A percentile compares a stretch with the other conserved stretches of the same genome.
Evolutionary conservation across 2,329 filamentous ascomycete genomes (phyloP).

Genomic region (Metarhizium album): DNA sequence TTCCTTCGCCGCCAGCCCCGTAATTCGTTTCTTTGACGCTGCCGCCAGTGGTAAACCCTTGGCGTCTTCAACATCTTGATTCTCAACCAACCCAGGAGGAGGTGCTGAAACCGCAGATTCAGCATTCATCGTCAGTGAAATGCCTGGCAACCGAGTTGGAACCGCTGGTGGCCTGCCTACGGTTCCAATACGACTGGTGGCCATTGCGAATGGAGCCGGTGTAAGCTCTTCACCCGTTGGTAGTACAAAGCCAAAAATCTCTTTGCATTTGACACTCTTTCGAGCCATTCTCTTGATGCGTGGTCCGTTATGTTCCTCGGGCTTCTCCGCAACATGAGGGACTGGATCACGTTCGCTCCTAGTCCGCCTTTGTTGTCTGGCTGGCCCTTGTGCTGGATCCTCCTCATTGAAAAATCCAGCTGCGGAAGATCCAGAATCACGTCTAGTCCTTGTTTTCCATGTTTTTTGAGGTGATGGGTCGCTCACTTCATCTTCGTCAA

Average conservation of each 20-base stretch:
- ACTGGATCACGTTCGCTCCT: background rate
- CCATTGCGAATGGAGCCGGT: conserved; percentile 10
- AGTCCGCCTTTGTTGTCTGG: background rate
- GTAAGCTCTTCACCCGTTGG: conserved; percentile 9
- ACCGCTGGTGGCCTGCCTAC: conserved; percentile 3
- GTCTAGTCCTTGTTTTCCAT: background rate
- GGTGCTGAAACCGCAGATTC: background rate
- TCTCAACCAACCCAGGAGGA: background rate
- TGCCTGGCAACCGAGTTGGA: background rate
- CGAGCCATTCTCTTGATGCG: conserved; percentile 28
- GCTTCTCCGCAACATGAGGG: background rate
- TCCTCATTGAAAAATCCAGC: background rate
- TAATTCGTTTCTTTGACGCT: background rate
- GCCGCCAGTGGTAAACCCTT: background rate
- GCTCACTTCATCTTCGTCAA: background rate
- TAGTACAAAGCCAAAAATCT: conserved; percentile 31
- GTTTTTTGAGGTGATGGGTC: background rate
- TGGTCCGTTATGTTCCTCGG: conserved; percentile 16
- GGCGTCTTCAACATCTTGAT: background rate
- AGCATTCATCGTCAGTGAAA: background rate
- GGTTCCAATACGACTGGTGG: conserved; percentile 5
- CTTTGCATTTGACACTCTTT: conserved; percentile 34
- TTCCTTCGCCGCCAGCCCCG: background rate
- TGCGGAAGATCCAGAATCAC: background rate
- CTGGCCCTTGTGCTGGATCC: background rate